These are phyloP conservation scores for Escovopsis sp. DNA, from an alignment of 2,329 filamentous ascomycete species.

Conservation along the genomic window DNA sequence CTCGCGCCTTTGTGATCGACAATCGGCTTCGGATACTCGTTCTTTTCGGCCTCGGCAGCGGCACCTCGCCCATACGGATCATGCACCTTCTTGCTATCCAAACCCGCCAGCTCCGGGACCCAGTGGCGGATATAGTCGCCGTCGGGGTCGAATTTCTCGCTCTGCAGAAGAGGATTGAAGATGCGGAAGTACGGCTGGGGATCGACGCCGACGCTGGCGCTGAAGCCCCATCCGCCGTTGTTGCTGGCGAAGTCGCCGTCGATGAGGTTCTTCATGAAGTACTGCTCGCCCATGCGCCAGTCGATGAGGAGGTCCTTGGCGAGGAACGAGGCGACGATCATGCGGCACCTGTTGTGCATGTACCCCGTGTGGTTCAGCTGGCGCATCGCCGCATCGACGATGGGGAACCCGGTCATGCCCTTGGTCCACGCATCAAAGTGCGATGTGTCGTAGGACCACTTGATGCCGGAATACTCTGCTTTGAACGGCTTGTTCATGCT, in stretches of 20 bases:
- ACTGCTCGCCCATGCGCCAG: constrained; percentile 68
- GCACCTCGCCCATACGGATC: constrained; percentile 61
- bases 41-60: constrained; percentile 40
- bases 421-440: constrained; percentile 60
- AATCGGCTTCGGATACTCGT: constrained; percentile 58
- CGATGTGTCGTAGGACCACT: constrained; percentile 61
- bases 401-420: constrained; percentile 64
- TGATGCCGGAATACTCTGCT: constrained; percentile 66
- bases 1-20: constrained; percentile 59
- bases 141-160: constrained; percentile 67
- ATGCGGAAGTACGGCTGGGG: constrained; percentile 84
- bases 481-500: constrained; percentile 53
- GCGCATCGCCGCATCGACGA: constrained; percentile 78
- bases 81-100: constrained; percentile 58
- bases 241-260: constrained; percentile 72
- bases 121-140: constrained; percentile 72
- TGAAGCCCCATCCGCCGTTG: constrained; percentile 45
- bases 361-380: constrained; percentile 53
- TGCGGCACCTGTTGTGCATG: constrained; percentile 76
- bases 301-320: constrained; percentile 68
- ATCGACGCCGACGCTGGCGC: constrained; percentile 58
- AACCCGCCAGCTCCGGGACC: constrained; percentile 55
- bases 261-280: constrained; percentile 69
- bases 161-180: constrained; percentile 75
- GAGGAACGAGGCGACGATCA: constrained; percentile 71